Percentiles rank a stretch among this genome's conserved stretches.
Conservation (phyloP, 176 grass and related monocot species). For the Alopecurus myosuroides region DNA sequence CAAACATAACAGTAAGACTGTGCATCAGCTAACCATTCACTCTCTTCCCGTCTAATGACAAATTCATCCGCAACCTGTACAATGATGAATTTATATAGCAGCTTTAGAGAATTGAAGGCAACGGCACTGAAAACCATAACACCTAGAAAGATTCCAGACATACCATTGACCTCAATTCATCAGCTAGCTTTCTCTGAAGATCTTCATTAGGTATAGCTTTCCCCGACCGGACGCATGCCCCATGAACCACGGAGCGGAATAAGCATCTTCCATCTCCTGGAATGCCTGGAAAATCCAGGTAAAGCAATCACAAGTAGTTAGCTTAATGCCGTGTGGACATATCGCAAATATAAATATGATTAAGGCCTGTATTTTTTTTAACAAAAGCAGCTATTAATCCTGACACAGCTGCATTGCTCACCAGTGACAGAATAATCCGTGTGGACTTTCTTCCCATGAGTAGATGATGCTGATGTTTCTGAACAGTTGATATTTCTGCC, state of each 20-base stretch:
- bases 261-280: slow-evolving; percentile 56
- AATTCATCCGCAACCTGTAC: slow-evolving; percentile 82
- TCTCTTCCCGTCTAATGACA: slow-evolving; percentile 66
- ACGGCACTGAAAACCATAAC: not conserved
- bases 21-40: slow-evolving; percentile 62
- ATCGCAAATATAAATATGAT: not conserved
- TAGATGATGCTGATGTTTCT: slow-evolving; percentile 15
- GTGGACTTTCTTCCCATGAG: slow-evolving; percentile 77
- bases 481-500: slow-evolving; percentile 29
- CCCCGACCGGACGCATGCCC: slow-evolving; percentile 53
- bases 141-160: not conserved
- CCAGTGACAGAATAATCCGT: slow-evolving; percentile 90
- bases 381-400: not conserved
- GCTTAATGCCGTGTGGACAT: not conserved
- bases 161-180: slow-evolving; percentile 81
- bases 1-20: not conserved
- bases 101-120: not conserved
- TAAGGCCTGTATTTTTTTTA: not conserved
- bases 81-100: slow-evolving; percentile 5
- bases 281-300: slow-evolving; percentile 49
- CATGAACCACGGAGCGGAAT: slow-evolving; percentile 68
- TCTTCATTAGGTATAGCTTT: slow-evolving; percentile 49
- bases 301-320: slow-evolving; percentile 4
- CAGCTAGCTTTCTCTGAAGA: slow-evolving; percentile 77
- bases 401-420: not conserved